Evolutionary conservation across 345 rosid species (phyloP).

Genomic region (Lepidium sativum): DNA sequence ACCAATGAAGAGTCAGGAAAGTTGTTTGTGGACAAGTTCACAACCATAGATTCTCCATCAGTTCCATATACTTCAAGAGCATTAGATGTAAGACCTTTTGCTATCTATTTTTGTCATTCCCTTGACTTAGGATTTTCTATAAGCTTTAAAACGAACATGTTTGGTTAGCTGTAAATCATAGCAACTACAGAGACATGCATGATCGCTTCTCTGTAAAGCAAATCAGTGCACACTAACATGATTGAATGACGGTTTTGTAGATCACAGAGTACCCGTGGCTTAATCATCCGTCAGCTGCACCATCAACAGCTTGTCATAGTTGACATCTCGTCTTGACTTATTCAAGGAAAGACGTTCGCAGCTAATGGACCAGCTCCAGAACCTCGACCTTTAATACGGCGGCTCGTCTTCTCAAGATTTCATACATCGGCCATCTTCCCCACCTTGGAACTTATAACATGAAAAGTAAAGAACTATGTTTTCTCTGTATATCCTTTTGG

Average conservation of each 20-base stretch:
- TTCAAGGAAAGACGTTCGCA: constrained; percentile 98
- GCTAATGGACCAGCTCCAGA: constrained; percentile 96
- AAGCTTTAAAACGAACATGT: background rate
- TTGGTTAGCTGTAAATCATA: background rate
- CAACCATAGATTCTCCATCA: constrained; percentile 58
- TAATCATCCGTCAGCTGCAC: constrained; percentile 49
- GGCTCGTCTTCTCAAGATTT: constrained; percentile 85
- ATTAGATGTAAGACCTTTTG: constrained; percentile 48
- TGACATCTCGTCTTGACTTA: constrained; percentile 93
- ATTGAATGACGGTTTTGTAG: constrained; percentile 33
- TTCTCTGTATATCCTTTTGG: constrained; percentile 15
- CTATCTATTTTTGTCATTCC: background rate
- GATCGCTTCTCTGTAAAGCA: background rate
- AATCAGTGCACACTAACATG: background rate
- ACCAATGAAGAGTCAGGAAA: constrained; percentile 61
- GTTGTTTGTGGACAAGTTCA: constrained; percentile 54
- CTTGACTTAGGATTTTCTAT: background rate
- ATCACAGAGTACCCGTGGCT: constrained; percentile 59
- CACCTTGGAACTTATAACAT: constrained; percentile 67
- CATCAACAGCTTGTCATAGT: constrained; percentile 87
- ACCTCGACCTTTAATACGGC: constrained; percentile 85
- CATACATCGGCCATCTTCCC: constrained; percentile 76
- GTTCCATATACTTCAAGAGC: constrained; percentile 74
- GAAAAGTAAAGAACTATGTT: background rate
- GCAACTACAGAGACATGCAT: background rate